A percentile compares a stretch with the other conserved stretches of the same genome.
Conservation (phyloP, 345 rosid species). For the Luvunga scandens region DNA sequence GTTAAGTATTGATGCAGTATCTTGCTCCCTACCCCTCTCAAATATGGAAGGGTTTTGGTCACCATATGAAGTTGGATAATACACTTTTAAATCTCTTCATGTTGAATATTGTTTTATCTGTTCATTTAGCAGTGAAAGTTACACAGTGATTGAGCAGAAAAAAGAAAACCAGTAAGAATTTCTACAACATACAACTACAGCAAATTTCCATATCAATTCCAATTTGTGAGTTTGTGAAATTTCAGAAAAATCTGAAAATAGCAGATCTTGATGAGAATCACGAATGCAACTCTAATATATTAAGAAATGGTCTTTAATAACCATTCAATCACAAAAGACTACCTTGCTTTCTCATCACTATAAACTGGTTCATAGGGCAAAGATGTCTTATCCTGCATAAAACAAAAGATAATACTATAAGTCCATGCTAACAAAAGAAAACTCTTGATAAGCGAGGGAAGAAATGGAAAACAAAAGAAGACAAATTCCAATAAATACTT, state of each 20-base stretch:
- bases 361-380: slow-evolving; percentile 81
- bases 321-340: slow-evolving; percentile 9
- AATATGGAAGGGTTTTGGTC: no score
- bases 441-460: not conserved
- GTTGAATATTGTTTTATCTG: not conserved
- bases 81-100: not conserved
- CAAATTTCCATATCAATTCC: not conserved
- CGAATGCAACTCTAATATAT: not conserved
- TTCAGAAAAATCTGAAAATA: not conserved
- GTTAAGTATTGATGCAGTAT: no score
- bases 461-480: not conserved
- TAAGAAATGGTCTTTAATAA: not conserved
- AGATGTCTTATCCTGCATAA: slow-evolving; percentile 76
- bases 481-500: not conserved
- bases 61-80: no score
- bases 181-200: not conserved
- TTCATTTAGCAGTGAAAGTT: not conserved
- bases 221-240: not conserved
- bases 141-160: not conserved
- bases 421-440: not conserved
- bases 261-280: not conserved
- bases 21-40: no score
- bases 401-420: slow-evolving; percentile 13
- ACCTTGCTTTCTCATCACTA: slow-evolving; percentile 91
- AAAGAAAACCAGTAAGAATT: not conserved